A percentile compares a stretch with the other conserved stretches of the same genome.
These are phyloP conservation scores for Fusarium marasasianum DNA, from an alignment of 2,329 filamentous ascomycete species.

Conservation along the genomic window DNA sequence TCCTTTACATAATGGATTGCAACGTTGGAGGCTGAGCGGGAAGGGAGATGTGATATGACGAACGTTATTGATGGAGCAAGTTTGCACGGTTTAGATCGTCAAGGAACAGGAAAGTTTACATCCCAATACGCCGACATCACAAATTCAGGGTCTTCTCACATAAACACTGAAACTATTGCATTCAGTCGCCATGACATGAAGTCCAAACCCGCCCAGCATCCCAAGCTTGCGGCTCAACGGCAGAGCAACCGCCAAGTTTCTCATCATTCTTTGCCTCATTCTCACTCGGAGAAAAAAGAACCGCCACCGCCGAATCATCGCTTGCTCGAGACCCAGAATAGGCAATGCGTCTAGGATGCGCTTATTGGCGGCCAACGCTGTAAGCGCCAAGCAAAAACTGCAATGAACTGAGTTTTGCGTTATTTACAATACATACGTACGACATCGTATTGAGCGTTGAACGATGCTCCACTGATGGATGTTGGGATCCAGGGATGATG, in stretches of 20 bases:
- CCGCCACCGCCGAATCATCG: conserved; percentile 17
- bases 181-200: neutral
- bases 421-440: conserved; percentile 6
- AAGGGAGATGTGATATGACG: neutral
- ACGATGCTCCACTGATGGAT: neutral
- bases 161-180: neutral
- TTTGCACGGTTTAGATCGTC: neutral
- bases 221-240: conserved; percentile 27
- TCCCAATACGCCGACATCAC: neutral
- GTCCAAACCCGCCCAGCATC: neutral
- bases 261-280: conserved; percentile 12
- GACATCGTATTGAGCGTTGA: conserved; percentile 6
- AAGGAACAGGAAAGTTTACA: neutral
- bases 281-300: neutral
- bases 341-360: conserved; percentile 17
- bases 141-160: neutral
- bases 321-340: conserved; percentile 10
- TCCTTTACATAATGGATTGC: conserved; percentile 12
- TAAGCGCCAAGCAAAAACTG: conserved; percentile 8
- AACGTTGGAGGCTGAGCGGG: neutral
- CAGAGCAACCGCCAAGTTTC: conserved; percentile 23
- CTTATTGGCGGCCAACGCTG: conserved; percentile 17
- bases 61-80: neutral
- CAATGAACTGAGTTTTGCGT: conserved; percentile 1
- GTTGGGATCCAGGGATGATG: neutral